phyloP scores from a whole-genome alignment of 176 grass and related monocot genomes.

The Luzula sylvatica region DNA sequence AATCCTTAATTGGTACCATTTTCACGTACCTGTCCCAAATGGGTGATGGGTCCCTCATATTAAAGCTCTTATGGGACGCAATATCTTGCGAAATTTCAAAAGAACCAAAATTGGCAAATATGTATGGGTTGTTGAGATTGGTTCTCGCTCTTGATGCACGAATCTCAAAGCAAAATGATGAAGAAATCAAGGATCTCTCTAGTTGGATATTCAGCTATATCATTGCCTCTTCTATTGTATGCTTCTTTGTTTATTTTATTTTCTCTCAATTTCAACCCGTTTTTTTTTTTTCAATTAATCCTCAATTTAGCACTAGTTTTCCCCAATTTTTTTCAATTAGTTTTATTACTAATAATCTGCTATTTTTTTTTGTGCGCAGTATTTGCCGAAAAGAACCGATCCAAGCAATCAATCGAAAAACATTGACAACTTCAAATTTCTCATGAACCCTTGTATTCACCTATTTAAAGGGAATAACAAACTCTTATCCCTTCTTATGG shows the following conservation, averaged over 20 bases:
- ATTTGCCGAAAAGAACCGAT: constrained; percentile 46
- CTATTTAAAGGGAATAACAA: constrained; percentile 53
- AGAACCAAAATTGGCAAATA: constrained; percentile 44
- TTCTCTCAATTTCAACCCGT: too few species aligned
- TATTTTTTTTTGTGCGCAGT: constrained; percentile 40
- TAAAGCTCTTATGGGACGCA: constrained; percentile 54
- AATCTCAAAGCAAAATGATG: constrained; percentile 47
- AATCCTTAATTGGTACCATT: constrained; percentile 34
- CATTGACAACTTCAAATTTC: constrained; percentile 41
- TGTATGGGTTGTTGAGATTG: constrained; percentile 56
- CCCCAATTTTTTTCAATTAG: constrained; percentile 8
- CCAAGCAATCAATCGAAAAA: constrained; percentile 36
- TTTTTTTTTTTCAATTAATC: constrained; percentile 1
- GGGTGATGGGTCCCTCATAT: constrained; percentile 66
- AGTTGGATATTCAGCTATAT: constrained; percentile 50
- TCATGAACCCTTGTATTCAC: constrained; percentile 48
- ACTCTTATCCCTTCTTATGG: constrained; percentile 39
- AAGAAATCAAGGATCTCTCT: constrained; percentile 32
- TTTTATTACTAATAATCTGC: too few species aligned
- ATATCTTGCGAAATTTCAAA: constrained; percentile 49
- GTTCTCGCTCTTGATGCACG: constrained; percentile 55
- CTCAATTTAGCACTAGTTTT: constrained; percentile 3
- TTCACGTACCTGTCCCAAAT: constrained; percentile 57
- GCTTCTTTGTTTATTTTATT: constrained; percentile 19
- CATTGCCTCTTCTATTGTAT: constrained; percentile 59